Percentiles rank a stretch among this genome's conserved stretches.
Evolutionary conservation across 768 basidiomycete genomes (phyloP).

Genomic region (Vararia minispora): DNA sequence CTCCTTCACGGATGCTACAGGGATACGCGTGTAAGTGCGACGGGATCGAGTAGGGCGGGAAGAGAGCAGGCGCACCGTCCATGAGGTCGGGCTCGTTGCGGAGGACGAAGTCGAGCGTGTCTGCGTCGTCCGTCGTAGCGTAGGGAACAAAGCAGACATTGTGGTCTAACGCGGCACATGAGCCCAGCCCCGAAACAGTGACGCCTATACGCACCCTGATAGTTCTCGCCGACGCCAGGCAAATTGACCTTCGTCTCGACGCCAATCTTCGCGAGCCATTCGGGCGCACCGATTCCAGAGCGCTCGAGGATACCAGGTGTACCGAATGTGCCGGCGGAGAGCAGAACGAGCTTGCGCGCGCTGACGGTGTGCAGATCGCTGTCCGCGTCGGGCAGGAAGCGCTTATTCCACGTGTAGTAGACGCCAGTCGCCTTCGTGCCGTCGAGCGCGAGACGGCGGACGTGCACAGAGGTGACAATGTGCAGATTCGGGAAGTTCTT

Average conservation of each 20-base stretch:
- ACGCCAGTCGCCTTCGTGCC: slow-evolving; percentile 27
- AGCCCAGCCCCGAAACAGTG: background rate
- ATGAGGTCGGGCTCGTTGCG: slow-evolving; percentile 10
- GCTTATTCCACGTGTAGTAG: slow-evolving; percentile 22
- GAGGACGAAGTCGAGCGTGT: slow-evolving; percentile 15
- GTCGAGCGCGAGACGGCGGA: slow-evolving; percentile 25
- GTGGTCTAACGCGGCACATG: slow-evolving; percentile 8
- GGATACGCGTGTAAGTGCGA: background rate
- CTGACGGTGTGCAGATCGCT: slow-evolving; percentile 12
- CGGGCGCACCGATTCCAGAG: slow-evolving; percentile 30
- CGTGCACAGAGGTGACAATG: slow-evolving; percentile 21
- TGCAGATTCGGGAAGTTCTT: slow-evolving; percentile 21
- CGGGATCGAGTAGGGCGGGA: background rate
- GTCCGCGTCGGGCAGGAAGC: slow-evolving; percentile 13
- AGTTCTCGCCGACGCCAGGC: slow-evolving; percentile 33
- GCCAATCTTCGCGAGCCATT: slow-evolving; percentile 19
- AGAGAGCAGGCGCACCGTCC: slow-evolving; percentile 7
- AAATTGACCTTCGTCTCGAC: slow-evolving; percentile 25
- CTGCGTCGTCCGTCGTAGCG: slow-evolving; percentile 8
- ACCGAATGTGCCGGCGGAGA: slow-evolving; percentile 30
- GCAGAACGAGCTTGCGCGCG: slow-evolving; percentile 26
- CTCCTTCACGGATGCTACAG: slow-evolving; percentile 22
- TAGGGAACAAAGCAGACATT: slow-evolving; percentile 10
- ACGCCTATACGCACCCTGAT: slow-evolving; percentile 19
- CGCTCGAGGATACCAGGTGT: slow-evolving; percentile 44